Conservation (phyloP, 441 rosid genomes). For the Populus trichocarpa region DNA sequence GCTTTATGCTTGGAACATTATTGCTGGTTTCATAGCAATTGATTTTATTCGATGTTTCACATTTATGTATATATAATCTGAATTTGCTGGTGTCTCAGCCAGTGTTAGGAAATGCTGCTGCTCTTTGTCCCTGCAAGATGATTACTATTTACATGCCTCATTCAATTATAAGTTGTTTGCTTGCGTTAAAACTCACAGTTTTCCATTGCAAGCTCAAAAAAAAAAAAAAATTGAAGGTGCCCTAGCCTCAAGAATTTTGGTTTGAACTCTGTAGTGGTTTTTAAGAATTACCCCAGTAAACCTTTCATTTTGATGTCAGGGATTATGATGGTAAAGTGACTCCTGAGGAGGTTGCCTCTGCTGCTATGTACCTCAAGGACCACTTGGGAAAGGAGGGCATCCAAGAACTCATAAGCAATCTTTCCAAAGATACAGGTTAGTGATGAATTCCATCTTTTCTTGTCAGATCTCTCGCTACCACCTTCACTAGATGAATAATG, state of each 20-base stretch:
- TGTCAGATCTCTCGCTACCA: not conserved
- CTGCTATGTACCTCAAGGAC: slow-evolving; percentile 71
- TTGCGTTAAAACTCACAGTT: not conserved
- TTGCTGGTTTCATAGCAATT: not conserved
- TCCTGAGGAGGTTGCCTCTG: slow-evolving; percentile 90
- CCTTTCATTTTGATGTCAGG: slow-evolving; percentile 39
- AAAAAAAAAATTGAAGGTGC: not conserved
- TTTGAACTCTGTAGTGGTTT: not conserved
- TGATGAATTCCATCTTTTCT: not conserved
- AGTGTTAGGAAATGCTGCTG: not conserved
- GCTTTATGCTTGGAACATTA: not conserved
- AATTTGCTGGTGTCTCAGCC: not conserved
- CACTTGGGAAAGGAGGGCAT: slow-evolving; percentile 82
- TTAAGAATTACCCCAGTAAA: not conserved
- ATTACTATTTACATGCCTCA: not conserved
- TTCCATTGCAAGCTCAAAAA: not conserved
- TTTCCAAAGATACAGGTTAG: slow-evolving; percentile 80
- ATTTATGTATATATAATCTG: not conserved
- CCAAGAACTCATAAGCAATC: slow-evolving; percentile 77
- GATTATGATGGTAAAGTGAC: slow-evolving; percentile 90
- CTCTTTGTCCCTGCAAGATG: not conserved
- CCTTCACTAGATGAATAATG: not conserved
- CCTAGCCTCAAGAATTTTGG: not conserved
- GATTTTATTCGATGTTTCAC: not conserved
- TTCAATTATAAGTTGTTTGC: not conserved